Percentiles rank a stretch among this genome's conserved stretches.
Conservation (phyloP, 331 rosid species). For the Arachis monticola region DNA sequence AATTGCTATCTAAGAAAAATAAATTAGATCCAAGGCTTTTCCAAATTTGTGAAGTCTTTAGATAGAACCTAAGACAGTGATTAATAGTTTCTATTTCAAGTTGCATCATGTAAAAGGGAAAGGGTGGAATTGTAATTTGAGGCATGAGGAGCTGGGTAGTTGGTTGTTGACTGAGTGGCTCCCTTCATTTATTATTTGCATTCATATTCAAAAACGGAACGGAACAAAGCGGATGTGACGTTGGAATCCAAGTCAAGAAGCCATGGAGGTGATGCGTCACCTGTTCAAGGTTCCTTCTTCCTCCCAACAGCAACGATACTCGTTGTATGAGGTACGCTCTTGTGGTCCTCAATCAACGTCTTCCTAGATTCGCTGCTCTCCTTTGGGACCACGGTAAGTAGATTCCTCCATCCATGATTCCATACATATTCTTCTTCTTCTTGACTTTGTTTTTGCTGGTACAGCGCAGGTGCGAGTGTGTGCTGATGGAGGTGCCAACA, state of each 20-base stretch:
- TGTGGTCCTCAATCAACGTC: conserved; percentile 75
- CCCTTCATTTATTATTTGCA: neutral
- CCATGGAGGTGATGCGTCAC: conserved; percentile 68
- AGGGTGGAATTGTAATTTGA: neutral
- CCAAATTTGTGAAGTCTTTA: no score
- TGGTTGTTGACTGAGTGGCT: neutral
- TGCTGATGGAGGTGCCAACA: conserved; percentile 98
- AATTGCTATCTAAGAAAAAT: no score
- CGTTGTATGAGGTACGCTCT: conserved; percentile 53
- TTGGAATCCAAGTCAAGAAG: neutral
- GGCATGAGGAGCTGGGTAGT: neutral
- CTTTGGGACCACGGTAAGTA: conserved; percentile 83
- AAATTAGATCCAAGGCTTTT: no score
- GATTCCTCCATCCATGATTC: conserved; percentile 10
- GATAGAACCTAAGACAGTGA: no score
- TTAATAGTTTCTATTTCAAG: no score
- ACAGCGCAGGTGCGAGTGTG: conserved; percentile 78
- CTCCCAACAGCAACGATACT: conserved; percentile 12
- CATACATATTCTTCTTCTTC: neutral
- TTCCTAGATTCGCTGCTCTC: conserved; percentile 78
- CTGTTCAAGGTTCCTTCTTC: conserved; percentile 72
- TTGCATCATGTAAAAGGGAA: neutral
- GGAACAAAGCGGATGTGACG: neutral
- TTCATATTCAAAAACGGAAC: neutral
- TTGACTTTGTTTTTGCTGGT: conserved; percentile 17